Evolutionary conservation across 2,329 filamentous ascomycete species (phyloP).

Genomic region (Scolecobasidium constrictum): DNA sequence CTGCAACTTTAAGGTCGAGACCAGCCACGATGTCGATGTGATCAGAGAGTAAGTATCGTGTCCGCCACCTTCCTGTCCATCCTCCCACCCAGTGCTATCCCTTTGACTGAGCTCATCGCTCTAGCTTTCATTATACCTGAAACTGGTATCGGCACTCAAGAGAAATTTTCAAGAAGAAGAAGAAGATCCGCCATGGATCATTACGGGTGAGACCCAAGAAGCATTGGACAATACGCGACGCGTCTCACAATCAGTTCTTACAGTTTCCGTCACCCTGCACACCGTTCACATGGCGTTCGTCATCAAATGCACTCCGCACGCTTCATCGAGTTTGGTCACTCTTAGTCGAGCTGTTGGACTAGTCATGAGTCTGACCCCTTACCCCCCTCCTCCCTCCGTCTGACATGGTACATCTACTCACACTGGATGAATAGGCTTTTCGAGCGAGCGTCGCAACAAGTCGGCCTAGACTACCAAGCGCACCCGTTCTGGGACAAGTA

Average conservation of each 20-base stretch:
- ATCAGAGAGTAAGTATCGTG: constrained; percentile 96
- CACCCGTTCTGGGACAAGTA: constrained; percentile 99
- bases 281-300: background rate
- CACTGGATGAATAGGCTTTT: constrained; percentile 56
- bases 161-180: too few species aligned
- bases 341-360: background rate
- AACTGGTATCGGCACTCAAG: too few species aligned
- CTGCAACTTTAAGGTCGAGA: constrained; percentile 96
- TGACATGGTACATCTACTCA: constrained; percentile 25
- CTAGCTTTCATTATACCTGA: constrained; percentile 6
- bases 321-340: background rate
- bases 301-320: background rate
- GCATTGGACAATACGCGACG: background rate
- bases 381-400: constrained; percentile 10
- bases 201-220: background rate
- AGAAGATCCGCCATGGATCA: background rate
- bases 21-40: constrained; percentile 83
- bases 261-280: constrained; percentile 1
- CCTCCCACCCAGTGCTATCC: constrained; percentile 1
- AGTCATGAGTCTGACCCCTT: constrained; percentile 9
- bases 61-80: background rate
- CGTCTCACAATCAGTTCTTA: background rate
- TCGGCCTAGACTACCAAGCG: constrained; percentile 86
- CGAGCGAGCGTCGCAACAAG: constrained; percentile 73
- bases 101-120: constrained; percentile 4